phyloP scores from a whole-genome alignment of 2,329 filamentous ascomycete genomes.

The Talaromyces rugulosus region DNA sequence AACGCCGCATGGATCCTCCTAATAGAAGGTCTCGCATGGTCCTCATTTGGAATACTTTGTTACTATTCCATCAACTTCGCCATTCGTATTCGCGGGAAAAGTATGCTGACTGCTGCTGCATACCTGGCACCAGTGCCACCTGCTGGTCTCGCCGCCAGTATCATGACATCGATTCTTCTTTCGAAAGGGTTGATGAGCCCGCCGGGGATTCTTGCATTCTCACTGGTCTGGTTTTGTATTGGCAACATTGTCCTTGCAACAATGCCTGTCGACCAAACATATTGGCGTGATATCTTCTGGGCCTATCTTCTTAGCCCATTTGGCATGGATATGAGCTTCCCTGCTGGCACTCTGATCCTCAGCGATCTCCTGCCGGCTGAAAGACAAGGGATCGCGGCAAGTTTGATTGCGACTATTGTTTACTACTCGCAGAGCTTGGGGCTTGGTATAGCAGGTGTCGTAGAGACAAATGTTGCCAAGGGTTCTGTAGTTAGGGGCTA shows the following conservation, averaged over 20 bases:
- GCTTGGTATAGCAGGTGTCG: constrained; percentile 33
- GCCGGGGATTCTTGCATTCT: not conserved
- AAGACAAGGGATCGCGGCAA: constrained; percentile 39
- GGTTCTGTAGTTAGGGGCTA: not conserved
- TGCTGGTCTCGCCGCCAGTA: not conserved
- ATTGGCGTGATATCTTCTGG: constrained; percentile 30
- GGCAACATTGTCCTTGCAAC: not conserved
- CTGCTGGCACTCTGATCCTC: constrained; percentile 36
- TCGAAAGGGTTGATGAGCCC: not conserved
- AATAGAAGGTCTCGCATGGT: not conserved
- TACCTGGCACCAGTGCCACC: not conserved
- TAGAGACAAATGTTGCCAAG: not conserved
- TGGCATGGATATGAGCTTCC: constrained; percentile 49
- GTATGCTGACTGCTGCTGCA: not conserved
- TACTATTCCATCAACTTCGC: constrained; percentile 1
- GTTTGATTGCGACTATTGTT: constrained; percentile 34
- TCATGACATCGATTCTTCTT: not conserved
- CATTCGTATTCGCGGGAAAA: not conserved
- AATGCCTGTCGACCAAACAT: constrained; percentile 16
- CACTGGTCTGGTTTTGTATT: not conserved
- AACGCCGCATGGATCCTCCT: not conserved
- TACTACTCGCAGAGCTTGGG: constrained; percentile 41
- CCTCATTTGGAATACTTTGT: not conserved
- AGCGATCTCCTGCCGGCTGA: constrained; percentile 29
- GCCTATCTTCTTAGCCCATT: constrained; percentile 35